Percentiles rank a stretch among this genome's conserved stretches.
These are phyloP conservation scores for Aspergillus novofumigatus DNA, from an alignment of 2,329 filamentous ascomycete genomes.

Conservation along the genomic window DNA sequence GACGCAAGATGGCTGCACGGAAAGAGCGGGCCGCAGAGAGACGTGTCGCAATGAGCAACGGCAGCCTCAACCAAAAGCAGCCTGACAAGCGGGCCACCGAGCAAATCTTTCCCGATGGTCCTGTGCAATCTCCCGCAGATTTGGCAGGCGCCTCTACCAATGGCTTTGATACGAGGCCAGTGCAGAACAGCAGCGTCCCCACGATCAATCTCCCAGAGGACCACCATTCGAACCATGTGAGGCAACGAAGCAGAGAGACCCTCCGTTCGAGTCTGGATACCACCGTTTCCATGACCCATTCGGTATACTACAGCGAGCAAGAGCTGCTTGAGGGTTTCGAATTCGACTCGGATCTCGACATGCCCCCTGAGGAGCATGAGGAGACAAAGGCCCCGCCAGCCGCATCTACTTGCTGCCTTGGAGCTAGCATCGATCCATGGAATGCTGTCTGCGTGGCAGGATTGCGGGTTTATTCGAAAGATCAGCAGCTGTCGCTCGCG, in stretches of 20 bases:
- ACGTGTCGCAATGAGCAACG: constrained; percentile 15
- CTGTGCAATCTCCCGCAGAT: constrained; percentile 27
- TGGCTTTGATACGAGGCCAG: constrained; percentile 9
- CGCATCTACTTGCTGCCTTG: constrained; percentile 10
- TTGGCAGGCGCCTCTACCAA: constrained; percentile 17
- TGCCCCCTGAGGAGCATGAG: constrained; percentile 29
- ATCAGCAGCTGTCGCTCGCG: constrained; percentile 47
- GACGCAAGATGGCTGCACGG: constrained; percentile 33
- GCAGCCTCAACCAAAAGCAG: constrained; percentile 6
- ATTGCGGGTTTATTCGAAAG: constrained; percentile 54
- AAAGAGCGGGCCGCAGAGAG: constrained; percentile 28
- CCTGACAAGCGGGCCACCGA: neutral
- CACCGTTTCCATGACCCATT: constrained; percentile 13
- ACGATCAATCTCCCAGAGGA: constrained; percentile 26
- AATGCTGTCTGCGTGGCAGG: constrained; percentile 60
- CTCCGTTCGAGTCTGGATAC: constrained; percentile 23
- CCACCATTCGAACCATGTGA: constrained; percentile 8
- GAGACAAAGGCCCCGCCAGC: constrained; percentile 10
- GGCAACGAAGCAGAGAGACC: constrained; percentile 12
- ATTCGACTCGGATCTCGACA: constrained; percentile 41
- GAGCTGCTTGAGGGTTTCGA: constrained; percentile 39
- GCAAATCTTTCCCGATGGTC: constrained; percentile 18
- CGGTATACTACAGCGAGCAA: constrained; percentile 24
- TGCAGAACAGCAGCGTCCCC: constrained; percentile 20
- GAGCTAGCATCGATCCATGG: constrained; percentile 45